Evolutionary conservation across 495 filamentous ascomycete genomes (phyloP).

Genomic region (Xylaria cubensis): DNA sequence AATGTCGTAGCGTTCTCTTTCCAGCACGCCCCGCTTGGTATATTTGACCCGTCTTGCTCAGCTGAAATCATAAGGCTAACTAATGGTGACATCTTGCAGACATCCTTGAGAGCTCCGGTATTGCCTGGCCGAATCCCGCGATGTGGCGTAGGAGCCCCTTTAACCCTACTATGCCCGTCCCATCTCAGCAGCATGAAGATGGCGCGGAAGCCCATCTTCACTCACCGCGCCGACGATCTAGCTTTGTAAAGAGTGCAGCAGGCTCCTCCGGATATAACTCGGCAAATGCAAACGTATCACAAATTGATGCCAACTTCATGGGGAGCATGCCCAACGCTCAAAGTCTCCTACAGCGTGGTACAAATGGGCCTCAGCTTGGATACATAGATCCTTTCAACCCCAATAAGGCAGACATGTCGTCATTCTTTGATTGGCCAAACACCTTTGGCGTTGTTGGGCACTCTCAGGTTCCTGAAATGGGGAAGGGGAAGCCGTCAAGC

Average conservation of each 20-base stretch:
- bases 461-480: slow-evolving; percentile 26
- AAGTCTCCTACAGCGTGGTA: slow-evolving; percentile 34
- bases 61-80: slow-evolving; percentile 34
- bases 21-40: slow-evolving; percentile 83
- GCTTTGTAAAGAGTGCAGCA: slow-evolving; percentile 31
- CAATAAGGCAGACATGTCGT: slow-evolving; percentile 39
- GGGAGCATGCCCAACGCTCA: slow-evolving; percentile 37
- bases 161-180: slow-evolving; percentile 46
- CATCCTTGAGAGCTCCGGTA: slow-evolving; percentile 75
- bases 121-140: slow-evolving; percentile 79
- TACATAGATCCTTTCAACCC: slow-evolving; percentile 45
- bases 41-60: slow-evolving; percentile 28
- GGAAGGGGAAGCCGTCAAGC: slow-evolving; percentile 34
- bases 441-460: slow-evolving; percentile 35
- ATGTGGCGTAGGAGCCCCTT: slow-evolving; percentile 68
- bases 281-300: slow-evolving; percentile 29
- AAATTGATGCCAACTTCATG: slow-evolving; percentile 31
- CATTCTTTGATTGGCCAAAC: slow-evolving; percentile 48
- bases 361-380: slow-evolving; percentile 29
- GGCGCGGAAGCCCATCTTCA: slow-evolving; percentile 52
- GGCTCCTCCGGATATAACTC: slow-evolving; percentile 27
- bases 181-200: slow-evolving; percentile 49
- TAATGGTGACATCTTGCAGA: slow-evolving; percentile 48
- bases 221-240: slow-evolving; percentile 45
- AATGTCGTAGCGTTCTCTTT: slow-evolving; percentile 83